Evolutionary conservation across 176 grass and related monocot species (phyloP).

Genomic region (Ananas comosus): DNA sequence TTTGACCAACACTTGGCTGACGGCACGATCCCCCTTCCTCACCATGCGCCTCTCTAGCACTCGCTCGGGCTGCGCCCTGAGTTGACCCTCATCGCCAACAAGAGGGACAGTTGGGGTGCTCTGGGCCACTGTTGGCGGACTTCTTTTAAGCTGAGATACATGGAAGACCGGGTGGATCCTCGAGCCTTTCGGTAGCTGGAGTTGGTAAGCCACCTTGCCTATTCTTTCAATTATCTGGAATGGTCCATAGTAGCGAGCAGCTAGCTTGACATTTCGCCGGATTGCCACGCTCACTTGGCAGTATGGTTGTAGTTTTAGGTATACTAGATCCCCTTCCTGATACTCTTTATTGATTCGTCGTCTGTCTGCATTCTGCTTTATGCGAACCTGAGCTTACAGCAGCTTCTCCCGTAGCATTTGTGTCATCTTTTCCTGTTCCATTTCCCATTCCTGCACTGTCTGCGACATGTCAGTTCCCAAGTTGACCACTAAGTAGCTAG

Average conservation of each 20-base stretch:
- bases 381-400: not conserved
- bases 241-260: not conserved
- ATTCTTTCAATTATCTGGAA: not conserved
- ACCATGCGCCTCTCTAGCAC: no score
- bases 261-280: not conserved
- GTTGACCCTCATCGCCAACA: no score
- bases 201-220: not conserved
- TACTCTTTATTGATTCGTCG: not conserved
- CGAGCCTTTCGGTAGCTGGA: not conserved
- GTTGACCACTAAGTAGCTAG: not conserved
- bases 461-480: not conserved
- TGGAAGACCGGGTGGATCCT: constrained; percentile 10
- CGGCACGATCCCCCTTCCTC: no score
- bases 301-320: constrained; percentile 10
- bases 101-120: no score
- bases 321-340: not conserved
- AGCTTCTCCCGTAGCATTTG: not conserved
- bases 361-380: not conserved
- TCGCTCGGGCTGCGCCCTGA: no score
- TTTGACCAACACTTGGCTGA: no score
- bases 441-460: not conserved
- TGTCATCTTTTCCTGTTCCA: not conserved
- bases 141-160: no score
- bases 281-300: not conserved
- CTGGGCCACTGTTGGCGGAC: no score